These are phyloP conservation scores for Tetradesmus lagerheimii DNA, from an alignment of 139 green algal genomes.

Conservation along the genomic window DNA sequence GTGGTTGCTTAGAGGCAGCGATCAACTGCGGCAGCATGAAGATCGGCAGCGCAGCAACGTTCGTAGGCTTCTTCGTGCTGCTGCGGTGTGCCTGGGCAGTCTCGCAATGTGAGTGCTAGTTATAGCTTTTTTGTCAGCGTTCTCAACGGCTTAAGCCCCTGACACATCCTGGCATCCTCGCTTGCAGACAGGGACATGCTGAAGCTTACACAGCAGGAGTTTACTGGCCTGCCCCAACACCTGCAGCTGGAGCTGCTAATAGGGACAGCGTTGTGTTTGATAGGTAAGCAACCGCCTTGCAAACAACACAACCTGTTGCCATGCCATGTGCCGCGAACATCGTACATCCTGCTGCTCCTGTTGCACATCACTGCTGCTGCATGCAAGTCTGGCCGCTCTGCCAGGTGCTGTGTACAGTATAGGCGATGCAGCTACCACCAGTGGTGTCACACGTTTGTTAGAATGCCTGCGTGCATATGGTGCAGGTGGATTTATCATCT, in stretches of 20 bases:
- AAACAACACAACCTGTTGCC: not conserved
- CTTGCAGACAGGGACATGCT: conserved; percentile 59
- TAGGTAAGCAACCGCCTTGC: conserved; percentile 24
- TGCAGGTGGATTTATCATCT: conserved; percentile 32
- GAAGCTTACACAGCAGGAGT: conserved; percentile 58
- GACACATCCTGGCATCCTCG: not conserved
- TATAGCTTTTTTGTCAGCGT: not conserved
- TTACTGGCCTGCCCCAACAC: conserved; percentile 42
- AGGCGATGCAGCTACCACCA: too few species aligned
- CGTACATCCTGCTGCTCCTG: not conserved
- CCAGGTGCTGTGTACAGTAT: too few species aligned
- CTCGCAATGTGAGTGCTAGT: not conserved
- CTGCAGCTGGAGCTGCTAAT: conserved; percentile 48
- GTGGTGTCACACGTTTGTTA: not conserved
- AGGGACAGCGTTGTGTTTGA: conserved; percentile 33
- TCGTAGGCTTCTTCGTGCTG: conserved; percentile 15
- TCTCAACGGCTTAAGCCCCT: not conserved
- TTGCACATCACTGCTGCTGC: not conserved
- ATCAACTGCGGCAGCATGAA: not conserved
- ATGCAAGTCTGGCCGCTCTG: not conserved
- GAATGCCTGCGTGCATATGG: not conserved
- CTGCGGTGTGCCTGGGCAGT: conserved; percentile 29
- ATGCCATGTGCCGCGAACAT: too few species aligned
- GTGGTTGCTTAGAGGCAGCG: not conserved
- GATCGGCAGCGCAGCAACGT: not conserved